Percentiles rank a stretch among this genome's conserved stretches.
Evolutionary conservation across 768 basidiomycete genomes (phyloP).

Genomic region (Phaffia tasmanica): DNA sequence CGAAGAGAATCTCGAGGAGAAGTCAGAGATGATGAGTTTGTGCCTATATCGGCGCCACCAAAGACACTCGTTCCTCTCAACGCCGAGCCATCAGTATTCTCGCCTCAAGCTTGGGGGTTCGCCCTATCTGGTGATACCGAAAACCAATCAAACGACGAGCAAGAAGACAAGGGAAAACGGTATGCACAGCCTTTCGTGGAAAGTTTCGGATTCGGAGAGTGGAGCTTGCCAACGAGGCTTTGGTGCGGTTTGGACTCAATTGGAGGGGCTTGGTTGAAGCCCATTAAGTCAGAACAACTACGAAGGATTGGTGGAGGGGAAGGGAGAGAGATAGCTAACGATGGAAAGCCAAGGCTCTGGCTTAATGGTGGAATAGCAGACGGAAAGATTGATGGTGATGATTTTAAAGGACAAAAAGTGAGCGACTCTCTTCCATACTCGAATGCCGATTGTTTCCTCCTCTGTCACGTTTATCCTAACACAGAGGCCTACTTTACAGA

Average conservation of each 20-base stretch:
- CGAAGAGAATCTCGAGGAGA: too few species aligned
- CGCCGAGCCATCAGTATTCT: conserved; percentile 15
- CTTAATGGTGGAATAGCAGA: conserved; percentile 38
- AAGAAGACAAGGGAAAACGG: background rate
- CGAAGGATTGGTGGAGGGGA: conserved; percentile 41
- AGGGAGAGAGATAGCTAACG: conserved; percentile 41
- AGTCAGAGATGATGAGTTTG: conserved; percentile 29
- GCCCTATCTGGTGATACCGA: conserved; percentile 21
- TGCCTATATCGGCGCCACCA: conserved; percentile 37
- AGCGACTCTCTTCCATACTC: background rate
- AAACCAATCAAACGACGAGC: conserved; percentile 25
- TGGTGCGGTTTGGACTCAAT: conserved; percentile 36
- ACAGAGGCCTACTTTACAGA: conserved; percentile 10
- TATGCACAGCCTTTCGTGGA: conserved; percentile 6
- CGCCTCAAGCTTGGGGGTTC: conserved; percentile 4
- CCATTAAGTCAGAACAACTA: conserved; percentile 42
- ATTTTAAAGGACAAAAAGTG: background rate
- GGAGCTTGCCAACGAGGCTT: conserved; percentile 33
- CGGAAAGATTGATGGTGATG: conserved; percentile 40
- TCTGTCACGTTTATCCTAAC: background rate
- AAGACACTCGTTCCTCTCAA: conserved; percentile 24
- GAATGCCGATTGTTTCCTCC: background rate
- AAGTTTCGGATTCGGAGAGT: conserved; percentile 20
- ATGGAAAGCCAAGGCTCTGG: conserved; percentile 41
- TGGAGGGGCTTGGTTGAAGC: conserved; percentile 33